Evolutionary conservation across 2,329 filamentous ascomycete genomes (phyloP), one percentile per base, ranked within the genome.

Genomic region (Stemphylium lycopersici): DNA sequence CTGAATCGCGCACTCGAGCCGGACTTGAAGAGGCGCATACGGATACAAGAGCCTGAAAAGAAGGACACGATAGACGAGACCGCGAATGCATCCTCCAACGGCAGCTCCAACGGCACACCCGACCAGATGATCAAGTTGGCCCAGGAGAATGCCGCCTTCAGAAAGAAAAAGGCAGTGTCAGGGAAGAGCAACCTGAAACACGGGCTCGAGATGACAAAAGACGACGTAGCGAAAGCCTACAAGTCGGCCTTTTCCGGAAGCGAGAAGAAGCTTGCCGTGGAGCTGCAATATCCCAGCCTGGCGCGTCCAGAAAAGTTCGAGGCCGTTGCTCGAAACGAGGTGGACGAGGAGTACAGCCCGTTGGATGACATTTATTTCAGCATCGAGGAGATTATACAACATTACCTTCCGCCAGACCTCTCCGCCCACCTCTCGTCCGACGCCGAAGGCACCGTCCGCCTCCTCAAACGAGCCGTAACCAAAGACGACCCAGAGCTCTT

Each of bases 221-320:
- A 74, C n/a, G 68, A 66, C 6, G 67, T 68, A 39, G 71, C 67
- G 10, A 73, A 71, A 48, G 81, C 82, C 59, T 86, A 81, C 70
- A 81, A 78, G 58, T 77, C 79, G 22, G 82, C 80, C 20, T 83
- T 81, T 63, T 77, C 78, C 11, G 78, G 75, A 37, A 73, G 72
- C 40, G 71, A 74, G 15, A 75, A 78, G 42, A 73, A 79, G 16
- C 69, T 73, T 24, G 75, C 79, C 10, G 84, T 96, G 55, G 80
- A 87, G 69, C 78, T 98, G 63, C 90, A 95, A 73, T 98, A 98
- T 75, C 93, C 95, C 8, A 93, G 90, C 73, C 80, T 82, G 58
- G 84, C 86, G 51, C 81, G 82, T 44, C 83, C 84, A 48, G 90
- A 95, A 76, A 85, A 82, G 12, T 75, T 75, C 59, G 70, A 73